A percentile compares a stretch with the other conserved stretches of the same genome.
Evolutionary conservation across 2,329 filamentous ascomycete species (phyloP).

Genomic region (Colletotrichum shisoi): DNA sequence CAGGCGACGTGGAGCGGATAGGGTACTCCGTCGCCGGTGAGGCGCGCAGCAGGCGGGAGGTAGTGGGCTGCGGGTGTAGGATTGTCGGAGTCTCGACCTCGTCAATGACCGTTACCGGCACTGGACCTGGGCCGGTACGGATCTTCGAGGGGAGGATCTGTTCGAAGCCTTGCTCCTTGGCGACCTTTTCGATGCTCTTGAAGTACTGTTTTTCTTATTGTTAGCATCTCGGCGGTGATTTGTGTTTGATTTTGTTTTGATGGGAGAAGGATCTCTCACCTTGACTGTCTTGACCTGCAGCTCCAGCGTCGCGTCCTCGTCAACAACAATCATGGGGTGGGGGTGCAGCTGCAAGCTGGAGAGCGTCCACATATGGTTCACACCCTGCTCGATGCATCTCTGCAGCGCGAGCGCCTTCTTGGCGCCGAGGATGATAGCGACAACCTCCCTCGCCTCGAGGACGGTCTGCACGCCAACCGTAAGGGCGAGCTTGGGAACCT

Average conservation of each 20-base stretch:
- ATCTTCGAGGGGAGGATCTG: conserved; percentile 65
- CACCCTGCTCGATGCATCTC: conserved; percentile 79
- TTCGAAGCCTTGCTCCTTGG: conserved; percentile 64
- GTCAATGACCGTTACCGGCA: conserved; percentile 53
- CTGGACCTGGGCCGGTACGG: conserved; percentile 58
- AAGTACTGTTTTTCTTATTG: conserved; percentile 61
- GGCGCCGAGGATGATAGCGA: conserved; percentile 81
- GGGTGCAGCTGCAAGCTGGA: conserved; percentile 82
- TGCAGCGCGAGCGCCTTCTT: conserved; percentile 83
- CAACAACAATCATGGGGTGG: conserved; percentile 82
- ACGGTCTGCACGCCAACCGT: conserved; percentile 87
- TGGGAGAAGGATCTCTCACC: conserved; percentile 47
- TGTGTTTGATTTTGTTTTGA: neutral
- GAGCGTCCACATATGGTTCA: conserved; percentile 92
- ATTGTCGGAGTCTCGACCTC: conserved; percentile 57
- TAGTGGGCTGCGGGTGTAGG: conserved; percentile 63
- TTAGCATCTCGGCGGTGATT: neutral
- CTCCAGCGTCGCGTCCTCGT: conserved; percentile 79
- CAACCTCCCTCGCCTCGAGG: conserved; percentile 80
- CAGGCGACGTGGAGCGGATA: conserved; percentile 52
- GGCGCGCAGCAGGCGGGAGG: conserved; percentile 62
- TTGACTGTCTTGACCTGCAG: conserved; percentile 77
- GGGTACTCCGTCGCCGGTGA: conserved; percentile 65
- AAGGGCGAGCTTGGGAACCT: conserved; percentile 82
- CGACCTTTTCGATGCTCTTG: conserved; percentile 73